phyloP scores from a whole-genome alignment of 2,329 filamentous ascomycete genomes.

The Diaporthe eres region DNA sequence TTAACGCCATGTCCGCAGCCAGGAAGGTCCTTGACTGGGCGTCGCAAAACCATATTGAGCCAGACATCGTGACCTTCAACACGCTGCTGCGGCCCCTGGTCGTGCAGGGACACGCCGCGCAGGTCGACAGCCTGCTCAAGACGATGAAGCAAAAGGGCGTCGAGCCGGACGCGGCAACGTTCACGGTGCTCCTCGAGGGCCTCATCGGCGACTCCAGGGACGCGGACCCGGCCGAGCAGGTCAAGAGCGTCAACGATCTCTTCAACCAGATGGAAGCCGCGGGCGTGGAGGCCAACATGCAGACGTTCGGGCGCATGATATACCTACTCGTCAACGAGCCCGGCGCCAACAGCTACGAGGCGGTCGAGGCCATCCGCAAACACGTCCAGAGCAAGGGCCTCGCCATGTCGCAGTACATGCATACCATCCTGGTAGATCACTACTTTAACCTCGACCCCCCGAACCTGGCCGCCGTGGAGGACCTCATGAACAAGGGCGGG shows the following conservation, averaged over 20 bases:
- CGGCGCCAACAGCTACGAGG: constrained; percentile 48
- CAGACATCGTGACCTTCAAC: constrained; percentile 76
- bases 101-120: constrained; percentile 59
- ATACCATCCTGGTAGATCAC: constrained; percentile 80
- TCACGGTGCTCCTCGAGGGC: constrained; percentile 79
- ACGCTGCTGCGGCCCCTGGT: constrained; percentile 75
- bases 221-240: constrained; percentile 63
- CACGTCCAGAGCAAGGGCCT: constrained; percentile 71
- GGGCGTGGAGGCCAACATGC: constrained; percentile 71
- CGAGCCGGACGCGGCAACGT: constrained; percentile 76
- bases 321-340: constrained; percentile 68
- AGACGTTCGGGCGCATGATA: constrained; percentile 79
- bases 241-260: constrained; percentile 64
- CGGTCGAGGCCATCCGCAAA: constrained; percentile 71
- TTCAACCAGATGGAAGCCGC: constrained; percentile 70
- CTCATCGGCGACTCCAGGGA: constrained; percentile 59
- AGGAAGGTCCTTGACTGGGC: constrained; percentile 72
- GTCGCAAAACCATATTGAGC: constrained; percentile 65
- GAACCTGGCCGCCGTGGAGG: constrained; percentile 71
- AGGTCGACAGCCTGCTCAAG: constrained; percentile 66
- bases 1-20: constrained; percentile 63
- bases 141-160: constrained; percentile 72
- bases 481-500: constrained; percentile 71
- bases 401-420: constrained; percentile 74
- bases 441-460: constrained; percentile 73